Evolutionary conservation across 352 stramenopile genomes (phyloP), one percentile per base, ranked within the genome.

Genomic region (Globisporangium iwayamae): DNA sequence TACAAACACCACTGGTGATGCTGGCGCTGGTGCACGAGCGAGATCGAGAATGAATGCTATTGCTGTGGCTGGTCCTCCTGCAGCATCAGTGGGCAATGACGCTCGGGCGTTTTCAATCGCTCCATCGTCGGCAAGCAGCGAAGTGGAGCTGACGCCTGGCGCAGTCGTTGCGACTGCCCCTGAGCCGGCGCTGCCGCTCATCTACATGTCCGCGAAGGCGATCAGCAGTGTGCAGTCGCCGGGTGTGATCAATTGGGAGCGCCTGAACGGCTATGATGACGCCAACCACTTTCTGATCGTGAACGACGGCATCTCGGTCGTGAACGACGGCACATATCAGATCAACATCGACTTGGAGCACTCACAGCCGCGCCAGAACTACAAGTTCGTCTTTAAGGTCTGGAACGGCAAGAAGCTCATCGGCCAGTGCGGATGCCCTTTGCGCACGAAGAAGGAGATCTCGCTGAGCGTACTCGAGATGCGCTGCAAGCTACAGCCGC

Each of bases 381-480:
- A 71, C 52, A 72, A 69, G 14, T 69, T 66, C 57, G 55, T 70
- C 38, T 81, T 78, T 48, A 79, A 73, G 32, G 67, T 79, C n/a
- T 81, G 67, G 69, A 62, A 65, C 41, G 72, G 72, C 45, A 60
- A 76, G 62, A 74, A 75, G 57, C 65, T 82, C 51, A 39, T 82
- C 36, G 68, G 62, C 48, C 72, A 79, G 60, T 82, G 74, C 43
- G 34, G 65, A 36, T 73, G 67, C 51, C 73, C 73, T 6, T 64
- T 81, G 43, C 66, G 73, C 43, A 48, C 43, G 16, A 48, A 48
- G 43, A 48, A 48, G 43, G 73, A 78, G 50, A 56, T 76, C 34
- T 72, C 74, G 39, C 60, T 81, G 56, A 81, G 74, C 28, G 43
- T 81, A 16, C 39, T 75, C n/a, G 74, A 81, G 65, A 43, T 73